Evolutionary conservation across 208 protist genomes (phyloP), one percentile per base, ranked within the genome.

Genomic region (Balamuthia mandrillaris): DNA sequence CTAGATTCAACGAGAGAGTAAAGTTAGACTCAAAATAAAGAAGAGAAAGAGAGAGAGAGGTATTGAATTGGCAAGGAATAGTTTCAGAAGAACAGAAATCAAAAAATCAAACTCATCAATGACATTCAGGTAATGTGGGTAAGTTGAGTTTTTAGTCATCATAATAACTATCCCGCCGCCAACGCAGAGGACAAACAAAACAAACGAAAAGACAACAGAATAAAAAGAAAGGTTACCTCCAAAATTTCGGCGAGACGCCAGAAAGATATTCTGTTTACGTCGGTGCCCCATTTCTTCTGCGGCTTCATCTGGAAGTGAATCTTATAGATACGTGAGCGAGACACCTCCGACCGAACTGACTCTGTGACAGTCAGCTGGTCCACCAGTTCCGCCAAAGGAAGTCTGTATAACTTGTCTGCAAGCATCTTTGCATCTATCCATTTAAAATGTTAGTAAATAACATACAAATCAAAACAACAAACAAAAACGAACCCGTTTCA

Each of bases 361-460:
- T 91, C 88, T 29, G 70, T 35, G 18, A 91, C 86, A 1, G 44
- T 66, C 10, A 91, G 54, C 39, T 89, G 37, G n/a, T 75, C 51
- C 9, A 89, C 65, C 10, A 91, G 27, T 27, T 91, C 89, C 0
- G 44, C 70, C 31, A 91, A 37, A 39, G 77, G 81, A 1, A 91
- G 35, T 9, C 87, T 52, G 42, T 70, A 79, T 1, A 91, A 60
- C 54, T 85, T 49, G 47, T 91, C 87, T 1, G 86, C 88, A 41
- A 91, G 49, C 24, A 16, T 16, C 74, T 58, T 35, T 5, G 65
- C 83, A n/a, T 78, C 75, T 44, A 66, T 54, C 27, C 24, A 7
- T 52, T 41, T 29, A 79, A 54, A 14, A 54, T 18, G 47, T 54
- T 18, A 54, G 47, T 54, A n/a, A 70, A 54, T n/a, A 31, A 47